Evolutionary conservation across 768 basidiomycete genomes (phyloP).

Genomic region (Mycena metata): DNA sequence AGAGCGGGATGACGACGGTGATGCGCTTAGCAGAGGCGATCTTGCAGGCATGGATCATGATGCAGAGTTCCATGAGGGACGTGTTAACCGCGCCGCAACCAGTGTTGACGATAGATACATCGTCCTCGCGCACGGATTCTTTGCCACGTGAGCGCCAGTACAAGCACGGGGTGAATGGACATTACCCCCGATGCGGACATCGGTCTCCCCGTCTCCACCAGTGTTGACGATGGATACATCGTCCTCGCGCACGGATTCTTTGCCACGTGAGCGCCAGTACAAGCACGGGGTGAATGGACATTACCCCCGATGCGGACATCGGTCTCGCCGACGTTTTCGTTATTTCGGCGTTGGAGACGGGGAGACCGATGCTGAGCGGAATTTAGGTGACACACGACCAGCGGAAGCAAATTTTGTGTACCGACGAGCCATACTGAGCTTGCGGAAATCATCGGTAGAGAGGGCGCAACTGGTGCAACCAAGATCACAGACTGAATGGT

Average conservation of each 20-base stretch:
- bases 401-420: constrained; percentile 53
- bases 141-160: constrained; percentile 34
- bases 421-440: constrained; percentile 95
- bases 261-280: background rate
- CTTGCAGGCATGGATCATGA: too few species aligned
- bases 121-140: constrained; percentile 97
- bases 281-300: background rate
- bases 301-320: constrained; percentile 80
- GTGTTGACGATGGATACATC: constrained; percentile 99
- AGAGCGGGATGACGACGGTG: too few species aligned
- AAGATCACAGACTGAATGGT: constrained; percentile 65
- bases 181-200: constrained; percentile 76
- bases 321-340: constrained; percentile 92
- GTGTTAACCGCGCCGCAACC: constrained; percentile 91
- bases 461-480: constrained; percentile 76
- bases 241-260: constrained; percentile 96
- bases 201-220: constrained; percentile 81
- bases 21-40: too few species aligned
- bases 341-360: constrained; percentile 89
- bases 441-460: too few species aligned
- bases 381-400: constrained; percentile 42
- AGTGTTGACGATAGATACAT: constrained; percentile 98
- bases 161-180: background rate
- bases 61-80: too few species aligned
- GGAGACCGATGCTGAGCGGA: constrained; percentile 81